Base-by-base conservation (phyloP, 257 asterid species). In the Petrea volubilis region DNA sequence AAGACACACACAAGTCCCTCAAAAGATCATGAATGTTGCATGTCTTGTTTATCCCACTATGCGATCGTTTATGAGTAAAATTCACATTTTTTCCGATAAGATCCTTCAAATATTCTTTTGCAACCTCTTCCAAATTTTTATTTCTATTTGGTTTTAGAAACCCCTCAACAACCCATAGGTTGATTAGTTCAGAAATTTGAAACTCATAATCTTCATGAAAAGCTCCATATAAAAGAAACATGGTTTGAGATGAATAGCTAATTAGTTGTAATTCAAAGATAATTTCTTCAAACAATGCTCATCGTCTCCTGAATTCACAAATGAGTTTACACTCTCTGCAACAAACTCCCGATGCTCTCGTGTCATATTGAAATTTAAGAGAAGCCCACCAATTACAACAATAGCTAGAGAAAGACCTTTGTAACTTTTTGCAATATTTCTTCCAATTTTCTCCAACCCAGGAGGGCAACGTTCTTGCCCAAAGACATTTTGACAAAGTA, bases 401-500 rank as follows among this genome's bases (percentile, higher is more conserved):
- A 47, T 47, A 3, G 53, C 24, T 3, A 47, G 25, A 17, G 53
- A 10, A 47, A 47, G 53, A 4, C 24, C 53, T 47, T 17, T 47
- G 53, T 24, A 47, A 17, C 53, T 2, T 47, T n/a, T 47, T n/a
- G 18, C 24, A n/a, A 47, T 47, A 47, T n/a, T 47, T 24, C 17
- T 47, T 15, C 53, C 53, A 47, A 47, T 47, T 47, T 47, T 9
- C 21, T n/a, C 53, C 18, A 80, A 36, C 33, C 72, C 76, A 36
- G 41, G 68, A 36, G 78, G 73, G 44, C 73, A 76, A 17, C 20
- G 36, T 60, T 2, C 55, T 44, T 46, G 0, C 5, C 27, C 59
- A 44, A 79, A 71, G 8, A 53, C 41, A 18, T 53, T 52, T 7
- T 51, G 27, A 51, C 68, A 17, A 7, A 79, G 62, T 27, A 79